phyloP scores from a whole-genome alignment of 2,329 filamentous ascomycete species.

The Berkeleyomyces rouxiae region DNA sequence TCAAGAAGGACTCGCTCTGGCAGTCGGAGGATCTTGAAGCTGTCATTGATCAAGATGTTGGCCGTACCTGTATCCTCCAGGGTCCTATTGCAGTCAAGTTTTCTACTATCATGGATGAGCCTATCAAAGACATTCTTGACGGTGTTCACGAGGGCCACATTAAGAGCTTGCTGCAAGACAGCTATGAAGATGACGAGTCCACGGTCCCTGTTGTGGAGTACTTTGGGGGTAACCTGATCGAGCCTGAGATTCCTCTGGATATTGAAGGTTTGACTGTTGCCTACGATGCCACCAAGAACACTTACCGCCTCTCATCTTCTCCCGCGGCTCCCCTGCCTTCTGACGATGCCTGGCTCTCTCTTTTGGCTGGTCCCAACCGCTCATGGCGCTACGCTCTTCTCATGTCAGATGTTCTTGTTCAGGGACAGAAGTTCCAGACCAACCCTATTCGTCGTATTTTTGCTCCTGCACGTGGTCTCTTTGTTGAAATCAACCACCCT shows the following conservation, averaged over 20 bases:
- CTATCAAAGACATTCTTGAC: slow-evolving; percentile 86
- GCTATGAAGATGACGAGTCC: slow-evolving; percentile 58
- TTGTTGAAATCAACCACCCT: slow-evolving; percentile 73
- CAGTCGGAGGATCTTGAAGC: slow-evolving; percentile 96
- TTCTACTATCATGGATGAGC: slow-evolving; percentile 79
- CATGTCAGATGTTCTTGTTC: slow-evolving; percentile 81
- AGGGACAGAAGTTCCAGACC: slow-evolving; percentile 91
- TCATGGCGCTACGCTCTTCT: slow-evolving; percentile 94
- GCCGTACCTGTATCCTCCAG: slow-evolving; percentile 88
- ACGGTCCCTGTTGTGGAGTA: slow-evolving; percentile 80
- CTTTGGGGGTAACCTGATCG: slow-evolving; percentile 76
- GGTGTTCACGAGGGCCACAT: slow-evolving; percentile 84
- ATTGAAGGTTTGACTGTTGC: slow-evolving; percentile 75
- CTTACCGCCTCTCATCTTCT: slow-evolving; percentile 66
- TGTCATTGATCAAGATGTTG: slow-evolving; percentile 89
- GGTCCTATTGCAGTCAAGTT: slow-evolving; percentile 86
- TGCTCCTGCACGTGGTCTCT: slow-evolving; percentile 67
- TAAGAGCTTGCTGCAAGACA: slow-evolving; percentile 55
- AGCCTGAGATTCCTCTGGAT: slow-evolving; percentile 54
- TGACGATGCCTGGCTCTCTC: slow-evolving; percentile 67
- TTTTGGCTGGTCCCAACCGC: slow-evolving; percentile 69
- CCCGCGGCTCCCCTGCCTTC: slow-evolving; percentile 60
- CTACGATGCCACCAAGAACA: slow-evolving; percentile 60
- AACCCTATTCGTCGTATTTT: slow-evolving; percentile 92
- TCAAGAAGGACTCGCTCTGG: slow-evolving; percentile 99